phyloP scores from a whole-genome alignment of 2,329 filamentous ascomycete genomes.

The Colletotrichum melonis region DNA sequence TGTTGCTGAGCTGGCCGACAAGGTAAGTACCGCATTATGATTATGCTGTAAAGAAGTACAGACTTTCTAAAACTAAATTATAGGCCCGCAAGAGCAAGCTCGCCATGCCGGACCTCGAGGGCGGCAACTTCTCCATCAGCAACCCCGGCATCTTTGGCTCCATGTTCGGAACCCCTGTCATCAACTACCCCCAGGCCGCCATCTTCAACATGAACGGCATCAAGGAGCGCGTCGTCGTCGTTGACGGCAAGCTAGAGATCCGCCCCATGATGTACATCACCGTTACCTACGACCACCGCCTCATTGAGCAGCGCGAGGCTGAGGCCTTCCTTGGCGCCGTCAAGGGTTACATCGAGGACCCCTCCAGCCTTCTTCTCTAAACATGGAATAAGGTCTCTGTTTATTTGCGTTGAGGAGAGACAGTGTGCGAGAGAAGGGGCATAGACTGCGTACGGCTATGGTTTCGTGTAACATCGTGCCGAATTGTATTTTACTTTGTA shows the following conservation, averaged over 20 bases:
- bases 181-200: conserved; percentile 78
- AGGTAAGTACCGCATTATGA: conserved; percentile 61
- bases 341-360: conserved; percentile 49
- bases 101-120: conserved; percentile 82
- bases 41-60: neutral
- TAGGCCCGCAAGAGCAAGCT: conserved; percentile 78
- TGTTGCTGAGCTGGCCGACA: conserved; percentile 71
- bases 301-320: conserved; percentile 69
- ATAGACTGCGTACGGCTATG: neutral
- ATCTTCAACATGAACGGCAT: conserved; percentile 71
- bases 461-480: neutral
- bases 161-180: conserved; percentile 70
- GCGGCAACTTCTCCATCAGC: conserved; percentile 81
- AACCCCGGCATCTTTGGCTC: conserved; percentile 80
- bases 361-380: conserved; percentile 55
- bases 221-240: conserved; percentile 65
- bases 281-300: conserved; percentile 63
- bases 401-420: neutral
- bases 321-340: conserved; percentile 64
- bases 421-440: too few relatives aligned
- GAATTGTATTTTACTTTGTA: conserved; percentile 12
- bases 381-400: conserved; percentile 52
- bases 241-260: conserved; percentile 61
- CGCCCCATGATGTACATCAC: conserved; percentile 62
- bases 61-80: neutral